These are phyloP conservation scores for Phytopythium oedochilum DNA, from an alignment of 352 stramenopile genomes.

Conservation along the genomic window DNA sequence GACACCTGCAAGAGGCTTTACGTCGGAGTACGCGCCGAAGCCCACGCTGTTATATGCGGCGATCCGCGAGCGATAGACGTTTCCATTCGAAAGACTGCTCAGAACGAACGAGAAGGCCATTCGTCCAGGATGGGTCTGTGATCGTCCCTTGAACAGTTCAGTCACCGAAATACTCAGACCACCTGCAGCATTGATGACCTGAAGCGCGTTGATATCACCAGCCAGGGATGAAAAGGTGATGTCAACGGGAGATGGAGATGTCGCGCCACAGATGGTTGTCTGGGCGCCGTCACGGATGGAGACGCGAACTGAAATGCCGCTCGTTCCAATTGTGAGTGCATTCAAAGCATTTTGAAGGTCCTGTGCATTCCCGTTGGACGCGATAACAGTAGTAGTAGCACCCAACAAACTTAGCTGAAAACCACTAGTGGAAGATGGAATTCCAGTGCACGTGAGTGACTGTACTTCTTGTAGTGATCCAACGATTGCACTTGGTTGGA, in stretches of 20 bases:
- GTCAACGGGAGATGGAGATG: constrained; percentile 25
- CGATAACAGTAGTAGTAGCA: constrained; percentile 35
- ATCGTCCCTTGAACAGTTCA: constrained; percentile 47
- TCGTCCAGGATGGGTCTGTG: constrained; percentile 54
- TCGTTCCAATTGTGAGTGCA: constrained; percentile 14
- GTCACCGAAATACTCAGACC: constrained; percentile 5
- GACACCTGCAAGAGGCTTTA: constrained; percentile 12
- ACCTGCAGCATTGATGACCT: constrained; percentile 2
- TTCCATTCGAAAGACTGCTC: constrained; percentile 56
- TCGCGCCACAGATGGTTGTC: constrained; percentile 37
- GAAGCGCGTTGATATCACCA: constrained; percentile 43
- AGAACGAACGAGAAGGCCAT: constrained; percentile 87
- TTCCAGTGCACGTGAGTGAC: constrained; percentile 37
- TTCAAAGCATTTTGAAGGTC: constrained; percentile 54
- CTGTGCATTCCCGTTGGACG: constrained; percentile 24
- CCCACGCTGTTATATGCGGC: constrained; percentile 94
- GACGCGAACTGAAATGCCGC: constrained; percentile 46
- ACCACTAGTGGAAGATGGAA: constrained; percentile 10
- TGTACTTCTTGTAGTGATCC: constrained; percentile 55
- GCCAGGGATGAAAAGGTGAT: constrained; percentile 50
- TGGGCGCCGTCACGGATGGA: constrained; percentile 32
- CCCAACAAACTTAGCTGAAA: constrained; percentile 73
- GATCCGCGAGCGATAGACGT: constrained; percentile 88
- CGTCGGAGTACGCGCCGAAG: constrained; percentile 75
- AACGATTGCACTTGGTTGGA: constrained; percentile 38